Conservation (phyloP, 805 yeast genomes). For the Saitoella complicata region DNA sequence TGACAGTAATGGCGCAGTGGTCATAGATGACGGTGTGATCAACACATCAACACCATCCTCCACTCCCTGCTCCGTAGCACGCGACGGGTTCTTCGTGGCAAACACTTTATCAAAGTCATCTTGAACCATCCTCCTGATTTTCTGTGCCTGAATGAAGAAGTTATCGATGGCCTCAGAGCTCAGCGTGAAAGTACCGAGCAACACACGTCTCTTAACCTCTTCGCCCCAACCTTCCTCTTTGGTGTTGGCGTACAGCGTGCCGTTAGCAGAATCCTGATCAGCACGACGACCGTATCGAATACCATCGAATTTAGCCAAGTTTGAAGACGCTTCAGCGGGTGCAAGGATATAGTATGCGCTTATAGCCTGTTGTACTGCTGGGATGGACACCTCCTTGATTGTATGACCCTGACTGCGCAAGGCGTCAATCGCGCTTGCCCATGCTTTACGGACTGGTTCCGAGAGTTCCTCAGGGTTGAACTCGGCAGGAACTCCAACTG, state of each 20-base stretch:
- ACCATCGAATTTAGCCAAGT: conserved; percentile 81
- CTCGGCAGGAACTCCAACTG: conserved; percentile 60
- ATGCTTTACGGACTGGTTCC: conserved; percentile 28
- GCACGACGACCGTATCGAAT: conserved; percentile 59
- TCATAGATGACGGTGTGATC: conserved; percentile 51
- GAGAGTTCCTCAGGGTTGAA: conserved; percentile 42
- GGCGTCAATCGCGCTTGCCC: conserved; percentile 30
- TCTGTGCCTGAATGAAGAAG: conserved; percentile 63
- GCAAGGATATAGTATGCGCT: conserved; percentile 79
- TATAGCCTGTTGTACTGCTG: conserved; percentile 46
- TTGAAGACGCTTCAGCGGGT: conserved; percentile 89
- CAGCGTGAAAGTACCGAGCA: conserved; percentile 73
- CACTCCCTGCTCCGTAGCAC: conserved; percentile 12
- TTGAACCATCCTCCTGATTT: conserved; percentile 42
- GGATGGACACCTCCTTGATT: conserved; percentile 50
- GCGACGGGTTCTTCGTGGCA: conserved; percentile 30
- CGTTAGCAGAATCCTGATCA: conserved; percentile 17
- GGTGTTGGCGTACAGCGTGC: conserved; percentile 37
- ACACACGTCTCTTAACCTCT: conserved; percentile 70
- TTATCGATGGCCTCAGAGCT: conserved; percentile 57
- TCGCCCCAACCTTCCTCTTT: conserved; percentile 54
- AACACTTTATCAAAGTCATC: conserved; percentile 54
- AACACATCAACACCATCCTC: conserved; percentile 45
- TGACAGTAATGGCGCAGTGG: conserved; percentile 38
- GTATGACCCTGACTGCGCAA: conserved; percentile 35